Evolutionary conservation across 768 basidiomycete species (phyloP), one percentile per base, ranked within the genome.

Genomic region (Gyrodon lividus): DNA sequence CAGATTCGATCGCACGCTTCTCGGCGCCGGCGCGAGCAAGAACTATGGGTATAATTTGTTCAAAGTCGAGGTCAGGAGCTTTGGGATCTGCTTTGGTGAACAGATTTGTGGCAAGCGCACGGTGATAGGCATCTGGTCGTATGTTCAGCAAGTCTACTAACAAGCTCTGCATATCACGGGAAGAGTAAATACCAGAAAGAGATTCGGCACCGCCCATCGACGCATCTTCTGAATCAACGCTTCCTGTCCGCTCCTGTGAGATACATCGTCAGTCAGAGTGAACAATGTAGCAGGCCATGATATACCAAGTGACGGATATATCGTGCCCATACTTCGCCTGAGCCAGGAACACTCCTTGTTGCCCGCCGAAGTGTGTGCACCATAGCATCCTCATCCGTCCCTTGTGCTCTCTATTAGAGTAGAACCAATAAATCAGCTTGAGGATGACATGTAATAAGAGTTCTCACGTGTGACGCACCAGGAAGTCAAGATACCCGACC

Each of bases 251-350:
- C 51, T 68, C 67, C 67, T 68, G 39, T 5, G 19, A 17, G 24
- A n/a, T 5, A 10, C 9, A 34, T 4, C 1, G 17, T 62, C 5
- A 46, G 50, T 4, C 22, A n/a, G 48, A 34, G 1, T 4, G 28
- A 34, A 14, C 16, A 16, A 40, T 17, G 13, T 5, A 22, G 16
- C 14, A 37, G 31, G 14, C 17, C 39, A 8, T n/a, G 23, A 61
- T 78, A 55, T 48, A 88, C 91, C 69, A 88, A 60, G 56, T 80
- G 79, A 34, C 87, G 82, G 12, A 93, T 82, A 64, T 89, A 89
- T 37, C 83, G 76, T 5, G 88, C 84, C 86, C 87, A 89, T 14
- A 90, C 71, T 59, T 89, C 86, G 17, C 91, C 91, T 30, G 79
- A 88, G 16, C 75, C 79, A 35, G 91, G 89, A 0, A 84, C 82